Base-by-base conservation (phyloP, 192 early-diverging fungal species). In the Umbelopsis sp. region DNA sequence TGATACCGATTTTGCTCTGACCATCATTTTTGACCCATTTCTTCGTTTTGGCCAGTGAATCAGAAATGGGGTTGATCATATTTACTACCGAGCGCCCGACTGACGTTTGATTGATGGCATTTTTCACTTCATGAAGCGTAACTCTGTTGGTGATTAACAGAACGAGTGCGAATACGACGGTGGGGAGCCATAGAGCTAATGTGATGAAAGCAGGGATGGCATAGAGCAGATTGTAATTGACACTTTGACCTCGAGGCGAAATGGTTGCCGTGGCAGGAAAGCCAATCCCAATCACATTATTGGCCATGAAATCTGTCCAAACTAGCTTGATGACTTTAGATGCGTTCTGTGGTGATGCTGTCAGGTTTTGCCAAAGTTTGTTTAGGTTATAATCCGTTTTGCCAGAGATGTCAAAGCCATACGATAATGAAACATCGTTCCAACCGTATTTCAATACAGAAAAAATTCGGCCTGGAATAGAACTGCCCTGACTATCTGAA, bases 181-280 rank as follows among this genome's bases (percentile, higher is more conserved):
- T 35, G 1, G 15, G 13, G 4, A 35, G 4, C 55, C 55, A 61
- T 11, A 61, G 33, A 3, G 55, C 55, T 16, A 61, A 16, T 27
- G 55, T 61, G 55, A 61, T n/a, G 4, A 61, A 35, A 1, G 55
- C 55, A 37, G 55, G 55, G 13, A 61, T 61, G 25, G 55, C 55
- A n/a, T 61, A 61, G 1, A 25, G 27, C 3, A 61, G 11, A 16
- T 61, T 30, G 5, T 61, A 61, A n/a, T 12, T 35, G 16, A 61
- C 55, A 61, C 30, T 35, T 23, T 25, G 18, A 2, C 55, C 55
- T 16, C 33, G 27, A 35, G 55, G 15, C 4, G 55, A 61, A 13
- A 61, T 30, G 2, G 11, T 33, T 18, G 55, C 55, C 4, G 27
- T 61, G 2, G 55, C 1, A 3, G 35, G 18, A 25, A 11, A 12